Conservation (phyloP, 2,329 filamentous ascomycete genomes). For the Microcyclosporella mali region DNA sequence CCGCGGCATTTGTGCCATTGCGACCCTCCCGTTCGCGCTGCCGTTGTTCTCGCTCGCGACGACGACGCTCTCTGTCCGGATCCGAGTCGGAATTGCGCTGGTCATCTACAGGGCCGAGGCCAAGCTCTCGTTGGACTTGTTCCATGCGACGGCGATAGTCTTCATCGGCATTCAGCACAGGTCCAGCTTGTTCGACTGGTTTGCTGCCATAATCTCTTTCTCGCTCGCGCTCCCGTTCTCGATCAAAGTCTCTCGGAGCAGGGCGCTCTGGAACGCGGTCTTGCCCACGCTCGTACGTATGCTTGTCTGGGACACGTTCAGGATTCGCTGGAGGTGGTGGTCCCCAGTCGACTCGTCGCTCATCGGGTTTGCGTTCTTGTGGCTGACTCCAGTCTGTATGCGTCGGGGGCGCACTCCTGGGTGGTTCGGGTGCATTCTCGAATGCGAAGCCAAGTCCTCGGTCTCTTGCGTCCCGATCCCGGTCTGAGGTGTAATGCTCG, state of each 20-base stretch:
- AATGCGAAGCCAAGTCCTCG: slow-evolving; percentile 31
- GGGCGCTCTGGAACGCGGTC: slow-evolving; percentile 6
- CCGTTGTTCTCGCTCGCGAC: slow-evolving; percentile 29
- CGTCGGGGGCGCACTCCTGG: slow-evolving; percentile 15
- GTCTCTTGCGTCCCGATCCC: slow-evolving; percentile 24
- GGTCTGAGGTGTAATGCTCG: slow-evolving; percentile 24
- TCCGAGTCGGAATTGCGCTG: slow-evolving; percentile 24
- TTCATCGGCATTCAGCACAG: slow-evolving; percentile 41
- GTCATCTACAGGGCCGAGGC: slow-evolving; percentile 27
- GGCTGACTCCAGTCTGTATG: slow-evolving; percentile 13
- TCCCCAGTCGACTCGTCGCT: slow-evolving; percentile 2
- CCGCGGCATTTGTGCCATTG: slow-evolving; percentile 9
- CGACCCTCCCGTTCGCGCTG: slow-evolving; percentile 24
- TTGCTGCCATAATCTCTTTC: slow-evolving; percentile 15
- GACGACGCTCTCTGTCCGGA: slow-evolving; percentile 28
- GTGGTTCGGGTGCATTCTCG: slow-evolving; percentile 23
- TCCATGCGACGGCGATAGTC: slow-evolving; percentile 46
- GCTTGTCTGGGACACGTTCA: slow-evolving; percentile 3
- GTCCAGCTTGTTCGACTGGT: background rate
- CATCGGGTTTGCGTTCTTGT: background rate
- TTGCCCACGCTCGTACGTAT: slow-evolving; percentile 7
- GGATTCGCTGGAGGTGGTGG: background rate
- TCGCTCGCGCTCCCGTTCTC: slow-evolving; percentile 16
- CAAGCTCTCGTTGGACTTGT: slow-evolving; percentile 40
- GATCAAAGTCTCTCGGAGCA: no score